Conservation (phyloP, 306 rosid species). For the Sesbania bispinosa region DNA sequence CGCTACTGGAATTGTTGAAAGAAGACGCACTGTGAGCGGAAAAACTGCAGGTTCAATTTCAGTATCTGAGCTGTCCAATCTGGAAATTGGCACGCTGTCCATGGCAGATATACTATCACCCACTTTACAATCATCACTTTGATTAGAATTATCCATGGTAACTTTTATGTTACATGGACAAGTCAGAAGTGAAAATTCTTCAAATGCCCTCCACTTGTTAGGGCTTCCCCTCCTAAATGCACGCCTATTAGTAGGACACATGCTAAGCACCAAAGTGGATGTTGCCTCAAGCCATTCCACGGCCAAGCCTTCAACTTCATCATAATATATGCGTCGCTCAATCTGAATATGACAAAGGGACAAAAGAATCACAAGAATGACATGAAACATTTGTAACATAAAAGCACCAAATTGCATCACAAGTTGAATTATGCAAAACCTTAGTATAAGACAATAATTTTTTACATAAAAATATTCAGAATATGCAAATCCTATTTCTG, state of each 20-base stretch:
- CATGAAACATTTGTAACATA: not conserved
- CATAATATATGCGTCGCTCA: constrained; percentile 83
- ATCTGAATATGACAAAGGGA: constrained; percentile 41
- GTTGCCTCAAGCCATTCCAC: constrained; percentile 87
- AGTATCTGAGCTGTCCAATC: constrained; percentile 18
- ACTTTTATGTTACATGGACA: no score
- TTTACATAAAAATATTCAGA: not conserved
- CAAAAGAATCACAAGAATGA: not conserved
- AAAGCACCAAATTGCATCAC: not conserved
- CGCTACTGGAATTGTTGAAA: constrained; percentile 73
- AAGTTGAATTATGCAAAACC: not conserved
- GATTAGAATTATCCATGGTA: no score
- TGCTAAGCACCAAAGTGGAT: constrained; percentile 74
- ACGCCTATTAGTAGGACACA: constrained; percentile 41
- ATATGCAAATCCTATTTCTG: not conserved
- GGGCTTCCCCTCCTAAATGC: constrained; percentile 45
- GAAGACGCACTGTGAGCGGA: constrained; percentile 57
- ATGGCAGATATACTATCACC: constrained; percentile 27
- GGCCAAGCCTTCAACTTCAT: constrained; percentile 72
- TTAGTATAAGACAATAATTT: not conserved
- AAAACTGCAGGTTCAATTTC: constrained; percentile 60
- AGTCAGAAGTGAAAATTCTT: constrained; percentile 54
- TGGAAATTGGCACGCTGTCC: no score
- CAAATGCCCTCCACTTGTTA: constrained; percentile 65
- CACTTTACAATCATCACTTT: constrained; percentile 19